Evolutionary conservation across 2,329 filamentous ascomycete species (phyloP), one percentile per base, ranked within the genome.

Genomic region (Chaetomium sp.): DNA sequence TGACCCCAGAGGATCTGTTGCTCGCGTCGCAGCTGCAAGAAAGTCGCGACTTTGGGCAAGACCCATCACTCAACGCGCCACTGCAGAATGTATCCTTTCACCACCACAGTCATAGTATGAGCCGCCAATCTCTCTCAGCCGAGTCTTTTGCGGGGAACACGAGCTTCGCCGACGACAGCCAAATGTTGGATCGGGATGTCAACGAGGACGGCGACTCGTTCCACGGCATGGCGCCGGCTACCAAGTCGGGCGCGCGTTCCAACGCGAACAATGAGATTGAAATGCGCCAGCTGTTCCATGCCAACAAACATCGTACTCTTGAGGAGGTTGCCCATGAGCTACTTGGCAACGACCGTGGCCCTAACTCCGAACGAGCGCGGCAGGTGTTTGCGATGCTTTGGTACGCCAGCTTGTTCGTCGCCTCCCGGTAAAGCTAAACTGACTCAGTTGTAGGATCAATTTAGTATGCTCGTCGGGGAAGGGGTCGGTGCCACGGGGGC

Each of bases 341-440:
- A 33, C 87, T 90, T 62, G 85, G 86, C 45, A 90, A 89, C 63
- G 88, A 92, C 67, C 79, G 87, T 52, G 89, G 88, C 0, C 87
- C 88, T 10, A 88, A 89, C 68, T 89, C 88, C 1, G 89, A 95
- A 71, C 83, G 90, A 64, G 87, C 87, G 32, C 87, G 90, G 59
- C 89, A 94, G 68, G 81, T 94, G 7, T 94, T 94, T 72, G 89
- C 89, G 27, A 92, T 95, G 88, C 77, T 92, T 49, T 95, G 89
- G 89, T 91, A 78, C 65, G 83, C 71, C 49, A 8, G 7, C 11
- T 8, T 40, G 10, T 6, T 2, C 36, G 32, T 10, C 5, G 6
- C 37, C 6, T 1, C 8, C 1, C 49, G 35, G 32, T 19, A 37
- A 12, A 33, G 10, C 9, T 19, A 8, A 54, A 34, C 58, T 59